These are phyloP conservation scores for Mercurialis annua DNA, from an alignment of 345 rosid genomes.

Conservation along the genomic window DNA sequence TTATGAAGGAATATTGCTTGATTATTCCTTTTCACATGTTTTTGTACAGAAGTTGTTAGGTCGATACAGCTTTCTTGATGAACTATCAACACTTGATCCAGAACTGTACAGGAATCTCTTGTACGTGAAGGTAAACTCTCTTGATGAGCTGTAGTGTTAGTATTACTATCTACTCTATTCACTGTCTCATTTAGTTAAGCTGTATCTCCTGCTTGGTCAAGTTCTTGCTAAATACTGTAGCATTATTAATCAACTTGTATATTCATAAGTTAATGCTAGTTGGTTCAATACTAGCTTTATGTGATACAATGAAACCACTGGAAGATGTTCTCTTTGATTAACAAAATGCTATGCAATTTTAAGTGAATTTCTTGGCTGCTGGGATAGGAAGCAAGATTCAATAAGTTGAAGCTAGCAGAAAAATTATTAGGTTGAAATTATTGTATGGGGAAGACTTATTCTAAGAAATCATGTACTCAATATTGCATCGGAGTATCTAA, in stretches of 20 bases:
- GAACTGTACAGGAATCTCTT: constrained; percentile 85
- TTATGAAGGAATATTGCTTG: constrained; percentile 91
- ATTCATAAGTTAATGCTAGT: constrained; percentile 5
- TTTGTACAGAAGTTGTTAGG: constrained; percentile 93
- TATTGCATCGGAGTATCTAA: background rate
- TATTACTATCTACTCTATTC: background rate
- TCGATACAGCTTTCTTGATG: constrained; percentile 95
- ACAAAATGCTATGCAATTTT: background rate
- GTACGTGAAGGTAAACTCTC: constrained; percentile 84
- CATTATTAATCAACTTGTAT: background rate
- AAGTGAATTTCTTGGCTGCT: background rate
- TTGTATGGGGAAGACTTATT: background rate
- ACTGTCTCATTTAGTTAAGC: constrained; percentile 10
- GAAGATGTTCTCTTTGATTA: background rate
- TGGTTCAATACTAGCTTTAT: background rate
- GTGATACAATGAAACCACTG: background rate
- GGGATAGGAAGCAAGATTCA: background rate
- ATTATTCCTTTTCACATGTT: constrained; percentile 87
- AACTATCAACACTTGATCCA: constrained; percentile 92
- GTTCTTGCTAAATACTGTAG: constrained; percentile 1
- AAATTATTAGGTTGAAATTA: background rate
- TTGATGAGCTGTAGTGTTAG: constrained; percentile 8
- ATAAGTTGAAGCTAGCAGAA: background rate
- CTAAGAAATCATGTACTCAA: background rate
- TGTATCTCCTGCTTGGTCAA: background rate